Base-by-base conservation (phyloP, 441 rosid genomes). In the Theobroma grandiflorum region DNA sequence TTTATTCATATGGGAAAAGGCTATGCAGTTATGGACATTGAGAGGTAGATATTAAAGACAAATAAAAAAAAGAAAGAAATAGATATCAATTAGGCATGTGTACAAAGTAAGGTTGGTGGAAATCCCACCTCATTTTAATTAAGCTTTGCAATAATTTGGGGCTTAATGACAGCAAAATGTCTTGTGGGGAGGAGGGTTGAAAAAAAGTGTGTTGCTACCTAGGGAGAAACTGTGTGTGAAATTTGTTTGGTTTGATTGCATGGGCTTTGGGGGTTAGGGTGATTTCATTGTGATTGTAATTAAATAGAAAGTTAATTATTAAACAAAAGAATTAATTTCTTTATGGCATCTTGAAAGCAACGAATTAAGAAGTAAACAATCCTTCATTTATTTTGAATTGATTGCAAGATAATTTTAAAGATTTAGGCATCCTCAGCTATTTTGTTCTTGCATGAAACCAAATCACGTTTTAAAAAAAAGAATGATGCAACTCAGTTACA, bases 1-100 rank as follows among this genome's bases (percentile, higher is more conserved):
- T 83, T 86, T 72, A 79, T 89, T 65, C 87, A 82, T n/a, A 80
- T 83, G 68, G 89, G 86, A 53, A 87, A 71, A 67, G 55, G 66
- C 37, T 78, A 78, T 64, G 82, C 61, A 2, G 75, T 85, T 15
- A 20, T 84, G 47, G 85, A 87, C 70, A 84, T 84, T 10, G 89
- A 85, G 50, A 88, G 86, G 87, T 89, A 77, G 80, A 50, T 20
- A 35, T 26, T 1, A 8, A 16, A 50, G 72, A 43, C 14, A 6
- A 20, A 18, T 52, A 52, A 33, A 53, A 22, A 45, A 10, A 26
- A 26, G 31, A 26, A 26, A 10, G 15, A 16, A 33, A 11, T 3
- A 49, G 26, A 38, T 65, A 14, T 26, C 58, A 15, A 47, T 26
- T 80, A 50, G 74, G 69, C 67, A 33, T 72, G 53, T 80, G 77